Base-by-base conservation (phyloP, 2,329 filamentous ascomycete species). In the Corynespora cassiicola region DNA sequence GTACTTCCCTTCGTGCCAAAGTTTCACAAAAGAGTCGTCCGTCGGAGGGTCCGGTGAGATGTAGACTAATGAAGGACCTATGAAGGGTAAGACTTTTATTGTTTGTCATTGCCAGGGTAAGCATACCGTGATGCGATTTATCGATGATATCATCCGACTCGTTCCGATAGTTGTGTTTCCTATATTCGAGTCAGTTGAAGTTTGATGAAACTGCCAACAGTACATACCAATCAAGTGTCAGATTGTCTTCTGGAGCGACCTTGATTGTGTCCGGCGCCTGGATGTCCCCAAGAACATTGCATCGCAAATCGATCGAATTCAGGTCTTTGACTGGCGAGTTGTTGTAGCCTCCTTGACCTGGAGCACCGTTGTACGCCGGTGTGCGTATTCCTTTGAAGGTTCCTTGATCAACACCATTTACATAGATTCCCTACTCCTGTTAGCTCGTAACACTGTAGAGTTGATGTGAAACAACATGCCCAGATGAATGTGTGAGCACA, bases 241-340 rank as follows among this genome's bases (percentile, higher is more conserved):
- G 22, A 33, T 65, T 67, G 42, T 71, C 68, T 4, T 68, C 68
- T 2, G 67, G 65, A 34, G 44, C 34, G 0, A 63, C 57, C 31
- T 58, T 58, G 47, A 70, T 68, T 5, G 62, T 69, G 36, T 68
- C 54, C 9, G 59, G 54, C 4, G 59, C 58, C 27, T 62, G 63
- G 7, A 62, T 61, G 36, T 70, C 68, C 18, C 68, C 68, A 27
- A 70, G 47, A 11, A 71, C 63, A 47, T 71, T 72, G 62, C 68
- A 71, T 17, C 61, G 57, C 36, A 70, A 43, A 49, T 72, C 68
- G 27, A 68, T 65, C 11, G 65, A 66, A 29, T 50, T 45, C 26
- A 72, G 47, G 39, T 71, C 63, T 36, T 69, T 69, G 18, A 71
- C 68, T 5, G 69, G 69, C 6, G 66, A 68, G 46, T 71, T 70